These are phyloP conservation scores for Aciculosporium take DNA, from an alignment of 2,329 filamentous ascomycete genomes.

Conservation along the genomic window DNA sequence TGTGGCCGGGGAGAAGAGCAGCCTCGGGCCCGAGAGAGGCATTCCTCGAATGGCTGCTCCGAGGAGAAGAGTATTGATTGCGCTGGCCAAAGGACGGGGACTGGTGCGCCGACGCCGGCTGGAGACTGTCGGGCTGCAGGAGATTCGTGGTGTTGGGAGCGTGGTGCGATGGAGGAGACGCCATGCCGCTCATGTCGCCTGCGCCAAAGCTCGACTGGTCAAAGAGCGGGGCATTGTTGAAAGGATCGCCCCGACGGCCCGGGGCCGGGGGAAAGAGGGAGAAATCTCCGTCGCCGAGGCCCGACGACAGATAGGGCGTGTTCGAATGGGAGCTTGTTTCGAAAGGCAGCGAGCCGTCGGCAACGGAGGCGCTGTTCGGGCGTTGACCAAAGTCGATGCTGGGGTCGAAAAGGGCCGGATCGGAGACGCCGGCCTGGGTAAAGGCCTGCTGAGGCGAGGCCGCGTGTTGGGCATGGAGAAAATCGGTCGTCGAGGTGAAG, in stretches of 20 bases:
- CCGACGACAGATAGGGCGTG: slow-evolving; percentile 31
- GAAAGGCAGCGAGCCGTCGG: slow-evolving; percentile 26
- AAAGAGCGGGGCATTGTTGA: slow-evolving; percentile 49
- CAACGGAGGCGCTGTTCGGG: slow-evolving; percentile 16
- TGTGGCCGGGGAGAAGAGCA: slow-evolving; percentile 38
- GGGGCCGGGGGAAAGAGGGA: slow-evolving; percentile 48
- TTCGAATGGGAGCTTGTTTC: slow-evolving; percentile 26
- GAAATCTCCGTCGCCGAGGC: slow-evolving; percentile 44
- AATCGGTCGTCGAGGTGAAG: slow-evolving; percentile 32
- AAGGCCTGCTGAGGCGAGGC: slow-evolving; percentile 16
- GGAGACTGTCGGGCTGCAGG: slow-evolving; percentile 33
- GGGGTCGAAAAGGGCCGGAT: slow-evolving; percentile 25
- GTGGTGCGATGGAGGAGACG: slow-evolving; percentile 40
- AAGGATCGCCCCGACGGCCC: slow-evolving; percentile 39
- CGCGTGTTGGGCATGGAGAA: slow-evolving; percentile 33
- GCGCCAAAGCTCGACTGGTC: slow-evolving; percentile 30
- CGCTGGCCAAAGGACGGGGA: slow-evolving; percentile 43
- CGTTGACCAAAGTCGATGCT: slow-evolving; percentile 32
- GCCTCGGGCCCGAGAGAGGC: slow-evolving; percentile 43
- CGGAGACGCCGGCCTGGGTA: slow-evolving; percentile 19
- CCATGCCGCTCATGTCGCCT: slow-evolving; percentile 38
- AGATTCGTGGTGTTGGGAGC: slow-evolving; percentile 43
- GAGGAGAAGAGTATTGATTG: slow-evolving; percentile 39
- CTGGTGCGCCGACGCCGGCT: slow-evolving; percentile 35
- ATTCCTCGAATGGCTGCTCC: slow-evolving; percentile 38